Evolutionary conservation across 768 basidiomycete species (phyloP), one percentile per base, ranked within the genome.

Genomic region (Pisolithus microcarpus): DNA sequence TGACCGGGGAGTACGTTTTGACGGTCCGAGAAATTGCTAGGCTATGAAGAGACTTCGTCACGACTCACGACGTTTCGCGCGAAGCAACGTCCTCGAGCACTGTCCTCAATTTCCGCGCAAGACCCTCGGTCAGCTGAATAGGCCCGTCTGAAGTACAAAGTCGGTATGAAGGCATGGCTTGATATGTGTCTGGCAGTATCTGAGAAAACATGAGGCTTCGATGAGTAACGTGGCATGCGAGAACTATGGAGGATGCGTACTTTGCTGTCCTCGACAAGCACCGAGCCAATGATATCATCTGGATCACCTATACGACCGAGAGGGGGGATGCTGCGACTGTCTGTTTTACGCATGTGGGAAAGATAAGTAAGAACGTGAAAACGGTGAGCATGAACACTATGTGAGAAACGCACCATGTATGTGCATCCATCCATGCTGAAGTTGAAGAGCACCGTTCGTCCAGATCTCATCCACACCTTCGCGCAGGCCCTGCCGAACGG

Each of bases 401-500:
- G 43, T 11, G 21, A 4, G 38, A 28, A 19, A 43, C 71, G 46
- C 40, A 76, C 77, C 78, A 40, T 89, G 79, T 43, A 91, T 82
- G 61, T 91, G 89, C 84, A 91, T 85, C 89, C 89, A 91, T n/a
- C 89, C 89, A 18, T 79, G 66, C 53, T 77, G 78, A 3, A 81
- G 66, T 59, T 87, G 85, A 28, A 76, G 63, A 9, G 87, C 89
- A 6, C 75, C 77, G 50, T 81, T 81, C 5, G 61, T 74, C 72
- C 82, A 82, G 3, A 86, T 69, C 2, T 85, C 82, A 56, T 91
- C 89, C 1, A 75, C 70, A 9, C 73, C 75, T 42, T 85, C 78
- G 18, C 57, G 60, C 5, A 90, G 69, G 18, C 75, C 81, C 23
- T 70, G 65, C 46, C 74, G 72, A 15, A 90, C 70, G 9, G 78